Percentiles rank a stretch among this genome's conserved stretches.
These are phyloP conservation scores for Termitomyces sp. DNA, from an alignment of 768 basidiomycete genomes.

Conservation along the genomic window DNA sequence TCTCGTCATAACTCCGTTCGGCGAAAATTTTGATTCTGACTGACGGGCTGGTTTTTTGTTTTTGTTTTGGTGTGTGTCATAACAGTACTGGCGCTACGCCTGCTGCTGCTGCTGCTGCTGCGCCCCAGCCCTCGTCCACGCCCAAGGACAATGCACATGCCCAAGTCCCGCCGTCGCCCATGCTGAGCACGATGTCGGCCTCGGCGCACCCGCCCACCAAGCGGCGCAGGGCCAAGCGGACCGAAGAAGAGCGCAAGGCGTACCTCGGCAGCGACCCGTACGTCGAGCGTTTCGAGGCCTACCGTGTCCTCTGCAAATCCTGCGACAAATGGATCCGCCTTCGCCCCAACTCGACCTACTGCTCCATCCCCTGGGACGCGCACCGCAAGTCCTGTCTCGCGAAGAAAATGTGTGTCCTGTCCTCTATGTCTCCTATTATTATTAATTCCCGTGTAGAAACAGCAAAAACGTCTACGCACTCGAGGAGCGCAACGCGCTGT, in stretches of 20 bases:
- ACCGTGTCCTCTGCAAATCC: conserved; percentile 72
- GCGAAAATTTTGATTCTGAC: not conserved
- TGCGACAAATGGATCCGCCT: conserved; percentile 87
- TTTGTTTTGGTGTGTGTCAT: no score
- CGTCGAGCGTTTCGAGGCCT: conserved; percentile 78
- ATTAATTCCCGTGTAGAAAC: conserved; percentile 15
- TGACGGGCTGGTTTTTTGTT: no score
- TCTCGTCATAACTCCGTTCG: no score
- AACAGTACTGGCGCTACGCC: no score
- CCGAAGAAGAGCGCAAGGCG: conserved; percentile 73
- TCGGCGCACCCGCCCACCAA: conserved; percentile 41
- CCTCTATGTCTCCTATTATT: conserved; percentile 3
- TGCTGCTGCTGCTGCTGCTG: no score
- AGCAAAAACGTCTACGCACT: conserved; percentile 55
- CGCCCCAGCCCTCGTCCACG: conserved; percentile 15
- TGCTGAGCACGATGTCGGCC: conserved; percentile 15
- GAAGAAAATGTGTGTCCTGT: conserved; percentile 63
- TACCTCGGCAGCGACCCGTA: conserved; percentile 70
- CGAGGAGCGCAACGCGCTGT: conserved; percentile 55
- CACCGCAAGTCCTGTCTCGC: conserved; percentile 80
- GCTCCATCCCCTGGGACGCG: conserved; percentile 86
- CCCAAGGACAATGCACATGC: not conserved
- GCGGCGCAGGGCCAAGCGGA: conserved; percentile 70
- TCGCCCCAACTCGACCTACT: conserved; percentile 84
- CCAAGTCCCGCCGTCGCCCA: not conserved